Evolutionary conservation across 2,329 filamentous ascomycete species (phyloP).

Genomic region (Amylocarpus encephaloides): DNA sequence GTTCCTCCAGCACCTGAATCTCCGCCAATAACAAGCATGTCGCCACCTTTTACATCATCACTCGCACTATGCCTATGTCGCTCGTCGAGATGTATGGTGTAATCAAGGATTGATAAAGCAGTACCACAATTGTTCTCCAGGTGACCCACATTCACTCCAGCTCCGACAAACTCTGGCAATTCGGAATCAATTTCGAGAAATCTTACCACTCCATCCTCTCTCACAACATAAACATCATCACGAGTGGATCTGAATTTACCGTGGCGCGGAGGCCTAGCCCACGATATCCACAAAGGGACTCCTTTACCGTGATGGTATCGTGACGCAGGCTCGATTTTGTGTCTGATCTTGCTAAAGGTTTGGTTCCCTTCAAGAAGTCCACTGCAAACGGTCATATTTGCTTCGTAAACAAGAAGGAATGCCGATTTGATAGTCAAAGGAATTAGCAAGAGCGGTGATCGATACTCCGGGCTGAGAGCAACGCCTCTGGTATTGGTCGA

Average conservation of each 20-base stretch:
- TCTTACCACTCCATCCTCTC: slow-evolving; percentile 78
- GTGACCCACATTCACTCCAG: slow-evolving; percentile 53
- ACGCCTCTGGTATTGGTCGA: slow-evolving; percentile 44
- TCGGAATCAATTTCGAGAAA: slow-evolving; percentile 61
- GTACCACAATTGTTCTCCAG: slow-evolving; percentile 70
- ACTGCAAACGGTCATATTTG: slow-evolving; percentile 50
- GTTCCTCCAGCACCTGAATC: slow-evolving; percentile 72
- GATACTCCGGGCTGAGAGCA: slow-evolving; percentile 43
- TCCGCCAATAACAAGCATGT: slow-evolving; percentile 36
- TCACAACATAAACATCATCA: slow-evolving; percentile 78
- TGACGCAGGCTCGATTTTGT: slow-evolving; percentile 37
- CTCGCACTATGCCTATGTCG: slow-evolving; percentile 48
- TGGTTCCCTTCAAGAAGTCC: slow-evolving; percentile 47
- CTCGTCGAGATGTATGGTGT: slow-evolving; percentile 39
- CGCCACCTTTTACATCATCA: slow-evolving; percentile 59
- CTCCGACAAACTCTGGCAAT: slow-evolving; percentile 40
- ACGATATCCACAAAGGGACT: slow-evolving; percentile 69
- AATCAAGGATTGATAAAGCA: slow-evolving; percentile 64
- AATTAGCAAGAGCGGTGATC: slow-evolving; percentile 63
- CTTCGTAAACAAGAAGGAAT: slow-evolving; percentile 61
- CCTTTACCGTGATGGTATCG: slow-evolving; percentile 41
- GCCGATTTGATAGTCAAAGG: slow-evolving; percentile 65
- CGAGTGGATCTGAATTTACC: slow-evolving; percentile 52
- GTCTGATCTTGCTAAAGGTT: slow-evolving; percentile 40
- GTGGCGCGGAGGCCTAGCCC: slow-evolving; percentile 68